Base-by-base conservation (phyloP, 2,329 filamentous ascomycete species). In the Gnomoniopsis smithogilvyi region DNA sequence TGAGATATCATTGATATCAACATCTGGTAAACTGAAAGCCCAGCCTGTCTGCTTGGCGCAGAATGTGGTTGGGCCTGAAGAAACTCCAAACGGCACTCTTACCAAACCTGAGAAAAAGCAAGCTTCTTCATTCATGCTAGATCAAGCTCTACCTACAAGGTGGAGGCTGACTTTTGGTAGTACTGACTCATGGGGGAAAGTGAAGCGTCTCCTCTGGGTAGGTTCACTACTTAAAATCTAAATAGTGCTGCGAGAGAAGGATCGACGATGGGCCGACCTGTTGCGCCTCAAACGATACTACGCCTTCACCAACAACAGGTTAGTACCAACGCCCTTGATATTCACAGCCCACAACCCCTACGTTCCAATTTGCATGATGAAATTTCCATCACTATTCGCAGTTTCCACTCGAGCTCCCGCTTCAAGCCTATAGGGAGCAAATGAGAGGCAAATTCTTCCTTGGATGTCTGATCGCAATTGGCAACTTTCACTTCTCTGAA, bases 401-500 rank as follows among this genome's bases (percentile, higher is more conserved):
- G 89, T 92, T 92, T 92, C 86, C 88, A 90, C 89, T 90, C 80
- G 86, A 90, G 86, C 82, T 82, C 81, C 81, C 76, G 71, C 67
- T 70, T 73, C 73, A 85, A 88, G 86, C 85, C 85, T 85, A 30
- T 30, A 30, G 26, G 81, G 83, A 81, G 51, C 78, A 87, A 70
- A 87, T 90, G 87, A 89, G 81, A 81, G 86, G 73, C 72, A 30
- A 73, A 77, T 72, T 71, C 86, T 89, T 89, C 86, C 85, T 90
- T 90, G 86, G 87, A 89, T 89, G 87, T 89, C 86, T 88, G 84
- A 88, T 77, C 64, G 46, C 61, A 58, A 60, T 58, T 46, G 26
- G 26, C 26, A 30, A 30, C 8, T 8, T 30, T 30, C 26, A 30
- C 26, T 30, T 4, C 26, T 30, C 26, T 30, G 4, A 4, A 4